These are phyloP conservation scores for Camellia japonica DNA, from an alignment of 148 eudicot species.

Conservation along the genomic window DNA sequence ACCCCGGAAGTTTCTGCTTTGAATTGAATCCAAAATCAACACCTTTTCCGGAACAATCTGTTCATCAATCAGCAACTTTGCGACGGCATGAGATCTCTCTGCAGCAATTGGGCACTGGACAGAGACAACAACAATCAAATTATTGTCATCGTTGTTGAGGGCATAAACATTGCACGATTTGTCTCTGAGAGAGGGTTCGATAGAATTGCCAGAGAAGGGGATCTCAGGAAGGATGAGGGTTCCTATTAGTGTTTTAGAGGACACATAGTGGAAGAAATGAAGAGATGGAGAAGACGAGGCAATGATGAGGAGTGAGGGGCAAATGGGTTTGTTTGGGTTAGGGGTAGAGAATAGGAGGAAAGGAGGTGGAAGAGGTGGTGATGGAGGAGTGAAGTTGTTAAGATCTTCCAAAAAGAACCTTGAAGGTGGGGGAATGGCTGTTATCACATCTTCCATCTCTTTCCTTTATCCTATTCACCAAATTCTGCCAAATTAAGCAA, in stretches of 20 bases:
- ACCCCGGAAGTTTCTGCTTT: conserved; percentile 70
- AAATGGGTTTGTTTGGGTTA: conserved; percentile 35
- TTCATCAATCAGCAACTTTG: conserved; percentile 64
- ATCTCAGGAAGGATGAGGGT: conserved; percentile 77
- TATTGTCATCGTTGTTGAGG: conserved; percentile 42
- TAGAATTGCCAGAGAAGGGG: conserved; percentile 61
- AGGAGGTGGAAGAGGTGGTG: conserved; percentile 67
- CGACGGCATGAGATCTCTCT: conserved; percentile 71
- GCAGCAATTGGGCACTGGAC: conserved; percentile 60
- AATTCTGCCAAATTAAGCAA: conserved; percentile 32
- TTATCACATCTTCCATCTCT: conserved; percentile 90
- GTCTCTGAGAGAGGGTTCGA: conserved; percentile 49
- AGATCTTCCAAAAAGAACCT: conserved; percentile 89
- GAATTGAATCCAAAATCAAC: conserved; percentile 76
- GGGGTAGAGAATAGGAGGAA: conserved; percentile 55
- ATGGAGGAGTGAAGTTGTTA: conserved; percentile 73
- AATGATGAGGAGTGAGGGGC: conserved; percentile 77
- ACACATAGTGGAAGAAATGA: conserved; percentile 56
- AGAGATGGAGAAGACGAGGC: conserved; percentile 81
- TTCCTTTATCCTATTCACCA: conserved; percentile 12
- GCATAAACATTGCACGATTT: conserved; percentile 76
- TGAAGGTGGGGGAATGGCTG: conserved; percentile 93
- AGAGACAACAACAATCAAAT: conserved; percentile 41
- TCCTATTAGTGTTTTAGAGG: conserved; percentile 68
- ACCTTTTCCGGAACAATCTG: conserved; percentile 68